These are phyloP conservation scores for Hanseniaspora taiwanica DNA, from an alignment of 805 yeast genomes.

Conservation along the genomic window DNA sequence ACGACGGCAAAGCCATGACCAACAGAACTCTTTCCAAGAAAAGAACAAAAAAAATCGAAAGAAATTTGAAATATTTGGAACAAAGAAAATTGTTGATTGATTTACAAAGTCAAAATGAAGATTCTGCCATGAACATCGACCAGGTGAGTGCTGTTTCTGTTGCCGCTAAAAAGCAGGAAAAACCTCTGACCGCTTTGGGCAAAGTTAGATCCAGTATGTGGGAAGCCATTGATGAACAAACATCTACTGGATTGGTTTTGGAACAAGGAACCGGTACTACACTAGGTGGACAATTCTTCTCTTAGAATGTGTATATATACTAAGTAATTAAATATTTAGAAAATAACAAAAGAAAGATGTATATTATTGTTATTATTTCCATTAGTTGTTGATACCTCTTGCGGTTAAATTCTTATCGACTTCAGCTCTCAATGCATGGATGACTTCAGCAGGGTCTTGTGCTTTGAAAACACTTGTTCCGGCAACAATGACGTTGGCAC, in stretches of 20 bases:
- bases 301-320: constrained; percentile 9
- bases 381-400: constrained; percentile 29
- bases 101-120: constrained; percentile 22
- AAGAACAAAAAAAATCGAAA: constrained; percentile 62
- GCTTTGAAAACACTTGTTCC: constrained; percentile 92
- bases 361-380: constrained; percentile 6
- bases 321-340: background rate
- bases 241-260: constrained; percentile 32
- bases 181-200: constrained; percentile 22
- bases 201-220: constrained; percentile 52
- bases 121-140: constrained; percentile 25
- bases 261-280: constrained; percentile 67
- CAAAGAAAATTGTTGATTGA: constrained; percentile 42
- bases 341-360: constrained; percentile 3
- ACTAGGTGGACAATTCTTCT: constrained; percentile 60
- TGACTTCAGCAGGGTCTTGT: constrained; percentile 62
- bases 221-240: constrained; percentile 52
- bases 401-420: constrained; percentile 39
- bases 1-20: constrained; percentile 23
- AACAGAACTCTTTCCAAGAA: constrained; percentile 61
- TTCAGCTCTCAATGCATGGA: constrained; percentile 48
- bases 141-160: background rate
- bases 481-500: constrained; percentile 96
- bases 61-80: constrained; percentile 62
- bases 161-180: constrained; percentile 10